Evolutionary conservation across 345 rosid species (phyloP).

Genomic region (Rhodamnia rubescens): DNA sequence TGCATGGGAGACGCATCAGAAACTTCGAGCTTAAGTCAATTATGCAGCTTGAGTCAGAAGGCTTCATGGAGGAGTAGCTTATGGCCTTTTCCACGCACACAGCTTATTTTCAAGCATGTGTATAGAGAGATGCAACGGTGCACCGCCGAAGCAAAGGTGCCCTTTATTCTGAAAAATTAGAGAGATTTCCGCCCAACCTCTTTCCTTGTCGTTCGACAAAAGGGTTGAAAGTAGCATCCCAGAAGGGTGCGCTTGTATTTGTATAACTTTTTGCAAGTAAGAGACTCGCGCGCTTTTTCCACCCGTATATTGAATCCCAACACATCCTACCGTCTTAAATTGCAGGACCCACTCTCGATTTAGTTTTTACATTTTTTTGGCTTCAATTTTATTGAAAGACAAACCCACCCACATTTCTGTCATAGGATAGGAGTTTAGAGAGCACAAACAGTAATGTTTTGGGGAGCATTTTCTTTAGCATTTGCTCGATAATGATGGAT

Average conservation of each 20-base stretch:
- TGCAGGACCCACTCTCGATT: rapidly evolving
- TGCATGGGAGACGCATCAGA: rapidly evolving
- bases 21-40: not conserved
- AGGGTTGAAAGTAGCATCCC: not conserved
- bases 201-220: not conserved
- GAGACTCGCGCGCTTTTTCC: too few species aligned
- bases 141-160: not conserved
- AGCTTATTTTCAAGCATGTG: not conserved
- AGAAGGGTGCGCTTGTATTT: too few species aligned
- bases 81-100: not conserved
- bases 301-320: rapidly evolving
- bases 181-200: not conserved
- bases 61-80: not conserved
- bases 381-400: not conserved
- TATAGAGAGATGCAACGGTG: not conserved
- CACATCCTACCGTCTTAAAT: rapidly evolving
- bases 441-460: not conserved
- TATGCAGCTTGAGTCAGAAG: not conserved
- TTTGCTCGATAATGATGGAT: not conserved
- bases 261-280: too few species aligned
- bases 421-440: rapidly evolving
- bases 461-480: not conserved
- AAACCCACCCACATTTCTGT: not conserved
- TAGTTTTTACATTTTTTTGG: not conserved
- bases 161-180: not conserved